Conservation (phyloP, 208 protist genomes). For the Trypanosoma theileri region DNA sequence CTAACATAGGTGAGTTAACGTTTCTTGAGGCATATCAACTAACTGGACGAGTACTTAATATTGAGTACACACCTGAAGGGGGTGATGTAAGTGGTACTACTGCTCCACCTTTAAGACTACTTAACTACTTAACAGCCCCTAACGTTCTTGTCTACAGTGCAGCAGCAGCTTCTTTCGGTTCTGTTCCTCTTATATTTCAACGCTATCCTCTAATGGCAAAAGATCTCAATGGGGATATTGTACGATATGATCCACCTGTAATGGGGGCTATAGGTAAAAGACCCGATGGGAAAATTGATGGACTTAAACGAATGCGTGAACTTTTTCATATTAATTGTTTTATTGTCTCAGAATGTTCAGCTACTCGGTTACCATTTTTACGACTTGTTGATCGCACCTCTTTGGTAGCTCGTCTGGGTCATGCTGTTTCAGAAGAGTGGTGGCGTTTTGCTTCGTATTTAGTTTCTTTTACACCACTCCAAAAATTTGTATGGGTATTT, state of each 20-base stretch:
- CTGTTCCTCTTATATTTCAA: conserved; percentile 29
- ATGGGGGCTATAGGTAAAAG: conserved; percentile 35
- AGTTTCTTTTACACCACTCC: conserved; percentile 16
- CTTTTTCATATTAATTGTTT: conserved; percentile 64
- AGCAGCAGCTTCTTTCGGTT: conserved; percentile 34
- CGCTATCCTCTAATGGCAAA: conserved; percentile 35
- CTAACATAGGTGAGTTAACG: conserved; percentile 69
- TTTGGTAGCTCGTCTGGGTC: conserved; percentile 8
- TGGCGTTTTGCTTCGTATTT: conserved; percentile 20
- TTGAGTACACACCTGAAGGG: conserved; percentile 43
- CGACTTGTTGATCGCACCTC: conserved; percentile 11
- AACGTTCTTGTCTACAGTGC: conserved; percentile 72
- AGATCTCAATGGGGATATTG: conserved; percentile 31
- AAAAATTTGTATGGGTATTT: conserved; percentile 17
- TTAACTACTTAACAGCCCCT: conserved; percentile 81
- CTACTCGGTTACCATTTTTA: conserved; percentile 26
- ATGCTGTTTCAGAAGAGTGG: conserved; percentile 21
- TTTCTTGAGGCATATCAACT: conserved; percentile 79
- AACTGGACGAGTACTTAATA: conserved; percentile 80
- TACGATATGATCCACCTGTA: conserved; percentile 41
- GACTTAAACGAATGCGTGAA: conserved; percentile 42
- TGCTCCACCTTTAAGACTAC: conserved; percentile 23
- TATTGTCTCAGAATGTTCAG: conserved; percentile 51
- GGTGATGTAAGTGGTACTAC: conserved; percentile 11
- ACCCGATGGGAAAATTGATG: conserved; percentile 26